Conservation (phyloP, 305 asterid genomes). For the Fraxinus albicans region DNA sequence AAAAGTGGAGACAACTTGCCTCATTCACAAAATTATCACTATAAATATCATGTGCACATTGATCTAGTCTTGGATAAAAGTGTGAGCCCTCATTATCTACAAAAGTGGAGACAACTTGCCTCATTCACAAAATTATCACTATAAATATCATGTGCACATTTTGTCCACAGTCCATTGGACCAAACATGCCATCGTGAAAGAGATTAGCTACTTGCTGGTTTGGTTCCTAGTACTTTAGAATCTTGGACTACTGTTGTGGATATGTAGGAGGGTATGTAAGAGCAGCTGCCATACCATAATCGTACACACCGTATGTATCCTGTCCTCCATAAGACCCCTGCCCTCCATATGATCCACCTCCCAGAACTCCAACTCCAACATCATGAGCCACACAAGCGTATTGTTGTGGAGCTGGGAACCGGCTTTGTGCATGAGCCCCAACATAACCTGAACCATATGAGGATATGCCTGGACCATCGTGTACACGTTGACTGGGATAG, state of each 20-base stretch:
- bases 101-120: not conserved
- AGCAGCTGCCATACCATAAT: not conserved
- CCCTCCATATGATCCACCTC: not conserved
- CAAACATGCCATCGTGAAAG: not conserved
- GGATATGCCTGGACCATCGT: not conserved
- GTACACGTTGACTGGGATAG: not conserved
- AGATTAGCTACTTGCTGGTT: not conserved
- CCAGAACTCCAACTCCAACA: not conserved
- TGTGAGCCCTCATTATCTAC: too few relatives aligned
- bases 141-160: not conserved
- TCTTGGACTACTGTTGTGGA: not conserved
- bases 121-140: not conserved
- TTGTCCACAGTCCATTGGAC: not conserved
- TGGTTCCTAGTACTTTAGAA: not conserved
- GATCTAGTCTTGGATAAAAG: too few relatives aligned
- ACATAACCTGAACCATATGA: not conserved
- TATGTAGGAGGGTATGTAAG: not conserved
- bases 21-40: too few relatives aligned
- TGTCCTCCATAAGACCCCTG: not conserved
- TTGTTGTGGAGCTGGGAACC: not conserved
- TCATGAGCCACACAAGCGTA: not conserved
- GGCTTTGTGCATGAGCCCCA: not conserved
- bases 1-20: not conserved
- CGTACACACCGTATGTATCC: not conserved
- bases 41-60: too few relatives aligned